Evolutionary conservation across 192 early-diverging fungal genomes (phyloP).

Genomic region (Linnemannia elongata): DNA sequence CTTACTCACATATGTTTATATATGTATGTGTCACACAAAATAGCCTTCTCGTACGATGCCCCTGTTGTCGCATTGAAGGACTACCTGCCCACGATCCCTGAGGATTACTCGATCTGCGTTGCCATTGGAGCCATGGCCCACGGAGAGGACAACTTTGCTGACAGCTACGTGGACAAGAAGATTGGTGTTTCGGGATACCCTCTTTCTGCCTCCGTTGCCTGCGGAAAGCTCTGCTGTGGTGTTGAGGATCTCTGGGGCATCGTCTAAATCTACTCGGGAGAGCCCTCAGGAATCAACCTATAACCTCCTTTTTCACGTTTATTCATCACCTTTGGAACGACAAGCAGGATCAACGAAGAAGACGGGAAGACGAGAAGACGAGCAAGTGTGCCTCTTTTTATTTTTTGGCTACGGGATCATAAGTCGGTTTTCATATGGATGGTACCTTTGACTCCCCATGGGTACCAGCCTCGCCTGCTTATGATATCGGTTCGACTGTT

Average conservation of each 20-base stretch:
- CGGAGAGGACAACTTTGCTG: conserved; percentile 95
- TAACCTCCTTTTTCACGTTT: not conserved
- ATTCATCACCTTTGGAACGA: not conserved
- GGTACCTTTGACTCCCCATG: too few relatives aligned
- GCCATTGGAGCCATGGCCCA: conserved; percentile 98
- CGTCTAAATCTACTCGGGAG: conserved; percentile 32
- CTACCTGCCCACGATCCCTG: conserved; percentile 86
- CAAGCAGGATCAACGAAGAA: not conserved
- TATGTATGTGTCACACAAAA: not conserved
- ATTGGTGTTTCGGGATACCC: conserved; percentile 98
- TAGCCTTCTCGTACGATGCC: conserved; percentile 90
- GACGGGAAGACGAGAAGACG: not conserved
- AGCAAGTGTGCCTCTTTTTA: not conserved
- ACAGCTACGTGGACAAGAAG: conserved; percentile 96
- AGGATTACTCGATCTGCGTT: conserved; percentile 87
- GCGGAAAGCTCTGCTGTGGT: conserved; percentile 91
- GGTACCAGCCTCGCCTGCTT: too few relatives aligned
- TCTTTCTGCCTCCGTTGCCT: conserved; percentile 96
- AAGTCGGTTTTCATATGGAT: too few relatives aligned
- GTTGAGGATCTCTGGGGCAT: conserved; percentile 95
- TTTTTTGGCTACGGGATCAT: not conserved
- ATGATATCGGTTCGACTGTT: not conserved
- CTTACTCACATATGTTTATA: not conserved
- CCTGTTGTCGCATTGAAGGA: conserved; percentile 84
- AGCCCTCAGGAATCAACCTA: not conserved